A percentile compares a stretch with the other conserved stretches of the same genome.
phyloP scores from a whole-genome alignment of 208 protist species.

The Wallacemonas collosoma region DNA sequence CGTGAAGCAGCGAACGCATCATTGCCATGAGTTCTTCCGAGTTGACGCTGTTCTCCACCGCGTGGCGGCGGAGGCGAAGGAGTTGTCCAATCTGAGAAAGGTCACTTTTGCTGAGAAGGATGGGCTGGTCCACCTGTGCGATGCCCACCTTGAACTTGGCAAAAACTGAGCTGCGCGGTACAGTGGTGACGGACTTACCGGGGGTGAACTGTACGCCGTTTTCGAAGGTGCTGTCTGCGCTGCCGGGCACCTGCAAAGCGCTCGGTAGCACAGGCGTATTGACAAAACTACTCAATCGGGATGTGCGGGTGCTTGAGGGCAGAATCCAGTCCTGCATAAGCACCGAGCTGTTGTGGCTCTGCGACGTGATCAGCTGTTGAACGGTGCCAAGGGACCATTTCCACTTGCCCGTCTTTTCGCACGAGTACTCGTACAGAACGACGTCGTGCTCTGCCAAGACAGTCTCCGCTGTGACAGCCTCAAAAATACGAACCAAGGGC shows the following conservation, averaged over 20 bases:
- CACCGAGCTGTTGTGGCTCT: conserved; percentile 5
- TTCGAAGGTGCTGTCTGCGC: background rate
- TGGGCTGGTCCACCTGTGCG: background rate
- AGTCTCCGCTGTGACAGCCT: background rate
- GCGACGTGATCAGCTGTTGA: background rate
- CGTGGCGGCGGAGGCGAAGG: background rate
- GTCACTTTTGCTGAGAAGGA: conserved; percentile 1
- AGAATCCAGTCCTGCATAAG: conserved; percentile 6
- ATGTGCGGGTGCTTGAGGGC: background rate
- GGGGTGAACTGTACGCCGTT: conserved; percentile 5
- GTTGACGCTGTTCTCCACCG: conserved; percentile 1
- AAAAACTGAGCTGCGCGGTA: conserved; percentile 9
- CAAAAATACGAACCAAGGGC: background rate
- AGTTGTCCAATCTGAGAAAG: conserved; percentile 2
- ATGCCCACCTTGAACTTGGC: conserved; percentile 5
- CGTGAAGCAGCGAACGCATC: background rate
- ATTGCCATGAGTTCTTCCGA: background rate
- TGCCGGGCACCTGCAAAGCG: background rate
- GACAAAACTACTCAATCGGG: background rate
- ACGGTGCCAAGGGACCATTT: conserved; percentile 16
- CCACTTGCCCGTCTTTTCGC: conserved; percentile 3
- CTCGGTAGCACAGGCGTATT: background rate
- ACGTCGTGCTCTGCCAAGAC: background rate
- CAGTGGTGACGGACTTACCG: background rate
- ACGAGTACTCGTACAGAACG: conserved; percentile 16